Percentiles rank a stretch among this genome's conserved stretches.
Conservation (phyloP, 1,284 basidiomycete species). For the Cryptococcus sp. region DNA sequence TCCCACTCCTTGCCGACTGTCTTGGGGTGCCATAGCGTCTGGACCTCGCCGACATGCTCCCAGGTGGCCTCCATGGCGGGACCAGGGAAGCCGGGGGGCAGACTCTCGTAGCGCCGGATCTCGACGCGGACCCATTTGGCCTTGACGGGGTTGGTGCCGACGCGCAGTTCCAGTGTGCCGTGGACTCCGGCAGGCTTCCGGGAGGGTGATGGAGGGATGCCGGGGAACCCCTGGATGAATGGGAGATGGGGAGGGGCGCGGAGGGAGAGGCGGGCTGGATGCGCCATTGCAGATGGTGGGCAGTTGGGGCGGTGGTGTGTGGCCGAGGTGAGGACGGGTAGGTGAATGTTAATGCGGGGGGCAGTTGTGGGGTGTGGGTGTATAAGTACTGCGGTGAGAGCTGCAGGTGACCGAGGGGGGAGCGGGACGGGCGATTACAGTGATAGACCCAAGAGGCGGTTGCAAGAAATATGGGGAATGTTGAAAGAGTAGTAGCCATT, state of each 20-base stretch:
- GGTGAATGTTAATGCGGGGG: not conserved
- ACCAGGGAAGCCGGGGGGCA: constrained; percentile 47
- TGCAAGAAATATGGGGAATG: too few relatives aligned
- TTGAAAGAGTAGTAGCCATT: too few relatives aligned
- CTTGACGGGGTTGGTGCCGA: constrained; percentile 68
- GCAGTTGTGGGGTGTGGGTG: not conserved
- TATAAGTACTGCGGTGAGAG: not conserved
- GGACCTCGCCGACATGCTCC: constrained; percentile 41
- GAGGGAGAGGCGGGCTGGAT: constrained; percentile 40
- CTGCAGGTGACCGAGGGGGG: not conserved
- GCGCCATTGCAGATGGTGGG: constrained; percentile 20
- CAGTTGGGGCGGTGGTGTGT: not conserved
- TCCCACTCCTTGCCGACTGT: constrained; percentile 58
- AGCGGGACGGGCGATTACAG: not conserved
- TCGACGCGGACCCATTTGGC: constrained; percentile 85
- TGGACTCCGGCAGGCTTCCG: constrained; percentile 40
- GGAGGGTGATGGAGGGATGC: constrained; percentile 32
- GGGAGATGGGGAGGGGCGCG: constrained; percentile 48
- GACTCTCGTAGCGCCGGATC: constrained; percentile 75
- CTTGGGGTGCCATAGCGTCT: constrained; percentile 40
- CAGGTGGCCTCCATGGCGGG: constrained; percentile 52
- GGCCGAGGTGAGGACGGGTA: not conserved
- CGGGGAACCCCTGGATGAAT: constrained; percentile 48
- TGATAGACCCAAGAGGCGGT: not conserved
- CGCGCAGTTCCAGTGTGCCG: constrained; percentile 71